Evolutionary conservation across 148 eudicot species (phyloP), one percentile per base, ranked within the genome.

Genomic region (Selenicereus undatus): DNA sequence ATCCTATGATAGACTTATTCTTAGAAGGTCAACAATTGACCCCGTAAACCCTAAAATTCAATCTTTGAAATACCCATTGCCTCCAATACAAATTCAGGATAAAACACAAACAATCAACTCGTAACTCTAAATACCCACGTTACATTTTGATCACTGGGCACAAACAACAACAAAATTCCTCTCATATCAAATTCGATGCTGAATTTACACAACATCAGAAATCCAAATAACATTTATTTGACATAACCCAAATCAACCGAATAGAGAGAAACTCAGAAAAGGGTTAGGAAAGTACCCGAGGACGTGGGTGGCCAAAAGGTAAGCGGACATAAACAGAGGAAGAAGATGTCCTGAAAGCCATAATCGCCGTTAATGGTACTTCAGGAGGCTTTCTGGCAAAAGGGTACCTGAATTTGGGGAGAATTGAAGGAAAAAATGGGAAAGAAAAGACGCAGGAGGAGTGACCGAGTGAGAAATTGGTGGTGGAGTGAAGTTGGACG

Each of bases 261-360:
- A 73, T 24, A 76, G 13, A 54, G 29, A 52, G 68, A 64, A 14
- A 60, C 56, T n/a, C n/a, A n/a, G n/a, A n/a, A n/a, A n/a, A n/a
- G 24, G 51, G 64, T 77, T 50, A 78, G 62, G 21, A 11, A 17
- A 54, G 56, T 8, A 89, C 97, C 92, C 86, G 91, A 58, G 95
- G 84, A 82, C 89, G 84, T 79, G 89, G 84, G 30, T 82, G 86
- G 80, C 88, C 17, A 27, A 84, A 52, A 77, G 95, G 85, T 72
- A 89, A 75, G 73, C 95, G 90, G 74, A 87, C 89, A 81, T 84
- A 83, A 62, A 89, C 82, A 66, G 84, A 36, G 76, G 68, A 76
- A 30, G 81, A 74, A 17, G 85, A 79, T 21, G 56, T 69, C 79
- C 77, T 83, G 62, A 86, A 80, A 11, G 84, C 82, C 75, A 75